Percentiles rank a stretch among this genome's conserved stretches.
Conservation (phyloP, 768 basidiomycete species). For the Tremella mesenterica region DNA sequence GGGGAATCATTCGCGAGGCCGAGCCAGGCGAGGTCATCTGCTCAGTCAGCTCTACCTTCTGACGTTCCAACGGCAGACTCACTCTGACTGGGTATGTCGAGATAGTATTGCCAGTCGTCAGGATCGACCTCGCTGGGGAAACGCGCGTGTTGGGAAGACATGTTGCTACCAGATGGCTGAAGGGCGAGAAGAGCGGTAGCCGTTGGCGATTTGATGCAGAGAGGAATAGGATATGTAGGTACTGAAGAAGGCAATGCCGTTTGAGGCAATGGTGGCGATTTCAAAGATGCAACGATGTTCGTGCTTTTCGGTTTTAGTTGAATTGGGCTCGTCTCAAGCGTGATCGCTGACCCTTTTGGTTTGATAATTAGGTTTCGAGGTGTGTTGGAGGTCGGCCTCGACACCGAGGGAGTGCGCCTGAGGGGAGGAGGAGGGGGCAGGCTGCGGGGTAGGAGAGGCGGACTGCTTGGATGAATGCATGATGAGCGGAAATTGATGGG, state of each 20-base stretch:
- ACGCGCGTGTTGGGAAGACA: not conserved
- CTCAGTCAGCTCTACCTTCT: not conserved
- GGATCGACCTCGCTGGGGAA: not conserved
- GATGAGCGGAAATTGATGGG: not conserved
- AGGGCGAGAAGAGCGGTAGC: not conserved
- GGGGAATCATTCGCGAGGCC: not conserved
- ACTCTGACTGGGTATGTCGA: not conserved
- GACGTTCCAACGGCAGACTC: not conserved
- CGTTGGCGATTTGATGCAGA: not conserved
- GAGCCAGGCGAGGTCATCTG: not conserved
- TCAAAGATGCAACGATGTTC: too few species aligned
- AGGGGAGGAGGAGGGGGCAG: not conserved
- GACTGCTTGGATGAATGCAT: not conserved
- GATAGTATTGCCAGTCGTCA: not conserved
- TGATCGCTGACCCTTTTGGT: not conserved
- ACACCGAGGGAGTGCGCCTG: not conserved
- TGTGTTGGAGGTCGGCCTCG: conserved; percentile 1
- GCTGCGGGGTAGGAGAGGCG: not conserved
- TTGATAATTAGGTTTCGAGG: not conserved
- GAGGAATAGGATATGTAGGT: not conserved
- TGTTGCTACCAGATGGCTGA: not conserved
- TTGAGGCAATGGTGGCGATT: not conserved
- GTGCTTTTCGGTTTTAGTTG: conserved; percentile 1
- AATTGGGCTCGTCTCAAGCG: not conserved
- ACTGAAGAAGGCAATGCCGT: not conserved